A percentile compares a stretch with the other conserved stretches of the same genome.
Conservation (phyloP, 2,329 filamentous ascomycete species). For the Cyanodermella asteris region DNA sequence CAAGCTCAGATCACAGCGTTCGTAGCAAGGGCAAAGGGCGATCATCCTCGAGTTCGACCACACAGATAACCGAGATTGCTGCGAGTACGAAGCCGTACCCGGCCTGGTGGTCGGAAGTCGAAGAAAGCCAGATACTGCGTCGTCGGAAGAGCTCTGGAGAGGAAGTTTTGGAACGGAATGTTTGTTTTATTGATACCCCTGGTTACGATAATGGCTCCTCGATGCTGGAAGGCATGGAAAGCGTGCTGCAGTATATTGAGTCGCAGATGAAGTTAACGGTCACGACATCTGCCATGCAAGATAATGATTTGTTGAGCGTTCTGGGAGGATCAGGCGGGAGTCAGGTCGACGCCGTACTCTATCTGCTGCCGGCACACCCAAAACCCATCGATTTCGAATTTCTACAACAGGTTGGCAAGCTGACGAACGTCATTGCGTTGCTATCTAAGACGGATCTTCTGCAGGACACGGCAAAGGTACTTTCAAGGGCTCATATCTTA, state of each 20-base stretch:
- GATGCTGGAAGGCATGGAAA: constrained; percentile 36
- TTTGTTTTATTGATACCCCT: constrained; percentile 81
- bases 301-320: constrained; percentile 53
- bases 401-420: constrained; percentile 43
- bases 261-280: constrained; percentile 41
- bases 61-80: constrained; percentile 41
- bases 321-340: constrained; percentile 64
- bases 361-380: constrained; percentile 46
- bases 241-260: constrained; percentile 50
- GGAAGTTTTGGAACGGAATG: constrained; percentile 64
- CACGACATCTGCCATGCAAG: constrained; percentile 39
- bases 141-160: constrained; percentile 53
- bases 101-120: constrained; percentile 67
- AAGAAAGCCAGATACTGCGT: constrained; percentile 37
- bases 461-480: constrained; percentile 35
- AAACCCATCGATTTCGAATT: constrained; percentile 46
- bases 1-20: constrained; percentile 11
- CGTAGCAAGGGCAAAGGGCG: constrained; percentile 9
- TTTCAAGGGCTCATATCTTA: constrained; percentile 22
- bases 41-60: constrained; percentile 3
- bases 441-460: constrained; percentile 57
- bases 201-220: constrained; percentile 34
- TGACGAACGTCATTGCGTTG: constrained; percentile 72
- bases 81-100: constrained; percentile 72
- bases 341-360: constrained; percentile 69